Evolutionary conservation across 257 asterid genomes (phyloP).

Genomic region (Buddleja alternifolia): DNA sequence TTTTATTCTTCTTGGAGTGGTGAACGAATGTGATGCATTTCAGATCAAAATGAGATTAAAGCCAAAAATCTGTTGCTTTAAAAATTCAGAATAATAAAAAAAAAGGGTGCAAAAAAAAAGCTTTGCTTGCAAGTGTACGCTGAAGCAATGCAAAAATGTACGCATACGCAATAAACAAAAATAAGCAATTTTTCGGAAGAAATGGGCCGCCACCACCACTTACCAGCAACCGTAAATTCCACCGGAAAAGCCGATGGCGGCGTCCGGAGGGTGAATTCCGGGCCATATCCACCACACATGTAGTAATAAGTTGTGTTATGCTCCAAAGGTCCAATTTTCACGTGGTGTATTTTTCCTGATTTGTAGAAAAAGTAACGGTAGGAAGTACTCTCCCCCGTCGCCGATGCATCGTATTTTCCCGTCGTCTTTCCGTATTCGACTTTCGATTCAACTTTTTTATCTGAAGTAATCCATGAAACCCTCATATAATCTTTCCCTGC

Average conservation of each 20-base stretch:
- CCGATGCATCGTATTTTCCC: slow-evolving; percentile 46
- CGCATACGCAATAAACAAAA: slow-evolving; percentile 33
- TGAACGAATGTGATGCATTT: too few species aligned
- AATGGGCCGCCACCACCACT: slow-evolving; percentile 33
- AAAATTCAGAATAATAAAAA: neutral
- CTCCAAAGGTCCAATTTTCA: slow-evolving; percentile 73
- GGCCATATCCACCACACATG: slow-evolving; percentile 66
- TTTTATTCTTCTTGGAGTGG: too few species aligned
- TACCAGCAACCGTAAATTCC: slow-evolving; percentile 75
- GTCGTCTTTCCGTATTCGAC: slow-evolving; percentile 67
- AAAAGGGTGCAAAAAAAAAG: neutral
- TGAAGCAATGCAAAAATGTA: slow-evolving; percentile 26
- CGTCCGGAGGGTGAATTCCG: slow-evolving; percentile 70
- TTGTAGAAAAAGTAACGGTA: slow-evolving; percentile 63
- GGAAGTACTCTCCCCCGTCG: slow-evolving; percentile 53
- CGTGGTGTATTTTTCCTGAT: slow-evolving; percentile 79
- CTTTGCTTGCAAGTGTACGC: slow-evolving; percentile 37
- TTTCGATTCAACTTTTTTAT: slow-evolving; percentile 42
- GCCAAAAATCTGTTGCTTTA: neutral
- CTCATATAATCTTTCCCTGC: slow-evolving; percentile 71
- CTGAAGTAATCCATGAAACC: slow-evolving; percentile 70
- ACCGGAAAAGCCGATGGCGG: slow-evolving; percentile 76
- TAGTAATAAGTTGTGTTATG: slow-evolving; percentile 67
- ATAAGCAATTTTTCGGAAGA: neutral
- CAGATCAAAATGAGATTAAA: too few species aligned